Percentiles rank a stretch among this genome's conserved stretches.
Evolutionary conservation across 768 basidiomycete genomes (phyloP).

Genomic region (Suillus occidentalis): DNA sequence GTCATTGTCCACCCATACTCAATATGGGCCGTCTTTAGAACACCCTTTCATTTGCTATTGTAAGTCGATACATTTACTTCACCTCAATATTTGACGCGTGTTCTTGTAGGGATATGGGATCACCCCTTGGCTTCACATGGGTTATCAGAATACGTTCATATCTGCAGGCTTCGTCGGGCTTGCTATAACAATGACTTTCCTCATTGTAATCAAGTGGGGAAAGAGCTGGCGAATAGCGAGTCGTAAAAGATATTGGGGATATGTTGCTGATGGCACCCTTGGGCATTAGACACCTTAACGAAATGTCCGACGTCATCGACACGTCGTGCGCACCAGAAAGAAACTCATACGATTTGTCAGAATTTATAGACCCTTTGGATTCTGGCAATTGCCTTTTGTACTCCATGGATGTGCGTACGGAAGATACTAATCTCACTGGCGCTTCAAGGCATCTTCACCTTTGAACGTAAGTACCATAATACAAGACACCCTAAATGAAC

Average conservation of each 20-base stretch:
- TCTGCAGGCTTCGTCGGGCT: constrained; percentile 20
- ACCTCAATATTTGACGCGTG: not conserved
- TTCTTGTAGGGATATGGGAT: constrained; percentile 19
- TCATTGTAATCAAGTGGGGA: constrained; percentile 18
- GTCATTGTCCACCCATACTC: not conserved
- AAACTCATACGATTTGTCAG: not conserved
- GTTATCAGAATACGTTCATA: constrained; percentile 19
- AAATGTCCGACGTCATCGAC: not conserved
- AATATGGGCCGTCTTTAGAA: constrained; percentile 10
- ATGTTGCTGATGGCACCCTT: constrained; percentile 18
- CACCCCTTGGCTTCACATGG: constrained; percentile 23
- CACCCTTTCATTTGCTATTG: constrained; percentile 20
- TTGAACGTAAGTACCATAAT: too few relatives aligned
- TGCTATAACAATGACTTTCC: constrained; percentile 21
- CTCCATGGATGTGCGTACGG: not conserved
- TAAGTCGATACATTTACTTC: constrained; percentile 2
- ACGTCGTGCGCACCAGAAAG: not conserved
- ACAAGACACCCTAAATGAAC: too few relatives aligned
- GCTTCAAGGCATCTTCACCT: not conserved
- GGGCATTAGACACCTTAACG: constrained; percentile 7
- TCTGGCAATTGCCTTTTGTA: not conserved
- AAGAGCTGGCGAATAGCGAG: constrained; percentile 19
- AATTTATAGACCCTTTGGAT: not conserved
- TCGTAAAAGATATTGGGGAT: constrained; percentile 18
- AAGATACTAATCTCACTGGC: not conserved